Base-by-base conservation (phyloP, 768 basidiomycete species). In the Mycena floridula region DNA sequence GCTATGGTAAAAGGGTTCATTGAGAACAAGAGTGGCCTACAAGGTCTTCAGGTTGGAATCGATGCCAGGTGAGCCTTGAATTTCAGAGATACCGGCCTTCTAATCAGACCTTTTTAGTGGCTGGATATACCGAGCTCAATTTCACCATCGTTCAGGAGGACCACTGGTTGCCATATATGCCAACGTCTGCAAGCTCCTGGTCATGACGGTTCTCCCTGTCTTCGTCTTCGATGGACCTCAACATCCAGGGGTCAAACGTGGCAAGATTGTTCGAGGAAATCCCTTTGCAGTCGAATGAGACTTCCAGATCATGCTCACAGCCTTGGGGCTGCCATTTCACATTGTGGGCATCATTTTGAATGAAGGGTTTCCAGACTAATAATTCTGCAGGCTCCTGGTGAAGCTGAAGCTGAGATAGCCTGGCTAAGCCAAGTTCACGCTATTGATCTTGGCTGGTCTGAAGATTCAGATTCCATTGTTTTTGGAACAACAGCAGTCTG, bases 331-430 rank as follows among this genome's bases (percentile, higher is more conserved):
- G 41, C 58, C 64, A 36, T 63, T 59, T 56, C 44, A 57, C 28
- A 46, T 21, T 26, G 62, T 61, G 40, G 9, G 47, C 45, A 23
- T 32, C 24, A 40, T 22, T 26, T 12, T 30, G 21, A 24, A 2
- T 28, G 21, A n/a, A 26, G 3, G 6, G 28, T 9, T 21, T 37
- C 16, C 22, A 21, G 15, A 13, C 32, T 37, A 8, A 38, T 42
- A 32, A 25, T 15, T 18, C 15, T 21, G 25, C 40, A 64, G 62
- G 77, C 77, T 15, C 74, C 73, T n/a, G 76, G 75, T 12, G 76
- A 77, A 54, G 77, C 76, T 1, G 77, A 78, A 44, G 76, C 75
- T 3, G 75, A 77, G 44, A 59, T 79, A 5, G 73, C 76, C 2
- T 54, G 61, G n/a, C 64, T 78, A 50, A 72, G 68, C 28, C 48